Percentiles rank a stretch among this genome's conserved stretches.
phyloP scores from a whole-genome alignment of 768 basidiomycete genomes.

The Agaricus sinodeliciosus region DNA sequence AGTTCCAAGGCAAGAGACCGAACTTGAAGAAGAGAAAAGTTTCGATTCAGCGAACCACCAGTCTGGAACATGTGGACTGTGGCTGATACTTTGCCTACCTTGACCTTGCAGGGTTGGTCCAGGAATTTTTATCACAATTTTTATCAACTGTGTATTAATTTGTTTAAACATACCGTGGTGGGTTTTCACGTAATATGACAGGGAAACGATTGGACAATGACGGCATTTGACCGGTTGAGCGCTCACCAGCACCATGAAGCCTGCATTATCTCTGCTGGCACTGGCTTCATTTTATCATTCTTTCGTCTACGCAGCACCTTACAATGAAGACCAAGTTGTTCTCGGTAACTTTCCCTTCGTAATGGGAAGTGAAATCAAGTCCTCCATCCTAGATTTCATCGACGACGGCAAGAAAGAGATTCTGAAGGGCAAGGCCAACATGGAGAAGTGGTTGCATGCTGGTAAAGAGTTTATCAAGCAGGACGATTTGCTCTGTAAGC shows the following conservation, averaged over 20 bases:
- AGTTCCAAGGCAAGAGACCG: no score
- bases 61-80: no score
- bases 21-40: no score
- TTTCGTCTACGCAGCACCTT: constrained; percentile 3
- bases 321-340: constrained; percentile 1
- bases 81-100: no score
- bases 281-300: constrained; percentile 3
- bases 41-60: no score
- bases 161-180: no score
- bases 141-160: no score
- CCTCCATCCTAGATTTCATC: constrained; percentile 28
- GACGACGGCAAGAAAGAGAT: constrained; percentile 37
- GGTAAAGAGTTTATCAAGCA: constrained; percentile 65
- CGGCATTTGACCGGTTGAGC: neutral
- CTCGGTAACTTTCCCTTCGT: neutral
- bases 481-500: constrained; percentile 67
- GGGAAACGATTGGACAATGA: no score
- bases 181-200: no score
- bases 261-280: neutral
- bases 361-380: constrained; percentile 13
- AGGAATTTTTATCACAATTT: no score
- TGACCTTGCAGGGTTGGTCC: no score
- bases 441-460: constrained; percentile 56
- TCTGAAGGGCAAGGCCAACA: constrained; percentile 36
- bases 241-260: constrained; percentile 6